Evolutionary conservation across 345 rosid species (phyloP).

Genomic region (Erodium maritimum): DNA sequence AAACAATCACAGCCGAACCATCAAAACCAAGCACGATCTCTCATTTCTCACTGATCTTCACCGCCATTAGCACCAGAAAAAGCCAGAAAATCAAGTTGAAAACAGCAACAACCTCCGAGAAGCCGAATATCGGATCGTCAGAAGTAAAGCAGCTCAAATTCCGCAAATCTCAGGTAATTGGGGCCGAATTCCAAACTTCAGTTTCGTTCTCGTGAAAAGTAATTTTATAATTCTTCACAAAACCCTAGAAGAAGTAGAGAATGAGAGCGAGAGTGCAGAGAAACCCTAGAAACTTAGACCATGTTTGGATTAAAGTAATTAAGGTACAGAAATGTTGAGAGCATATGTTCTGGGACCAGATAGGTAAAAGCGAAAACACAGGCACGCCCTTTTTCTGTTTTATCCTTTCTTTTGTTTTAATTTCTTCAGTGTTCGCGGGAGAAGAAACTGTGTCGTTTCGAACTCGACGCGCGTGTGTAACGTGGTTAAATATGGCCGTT

Average conservation of each 20-base stretch:
- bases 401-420: no score
- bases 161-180: conserved; percentile 1
- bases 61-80: conserved; percentile 2
- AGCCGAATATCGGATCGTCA: conserved; percentile 3
- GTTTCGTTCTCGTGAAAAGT: not conserved
- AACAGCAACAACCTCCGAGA: not conserved
- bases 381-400: not conserved
- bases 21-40: conserved; percentile 24
- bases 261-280: conserved; percentile 2
- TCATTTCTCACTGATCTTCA: conserved; percentile 10
- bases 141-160: not conserved
- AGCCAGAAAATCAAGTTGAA: conserved; percentile 2
- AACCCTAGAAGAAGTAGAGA: conserved; percentile 15
- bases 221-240: not conserved
- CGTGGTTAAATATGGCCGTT: not conserved
- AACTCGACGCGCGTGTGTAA: not conserved
- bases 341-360: no score
- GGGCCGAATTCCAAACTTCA: not conserved
- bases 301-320: not conserved
- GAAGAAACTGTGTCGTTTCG: not conserved
- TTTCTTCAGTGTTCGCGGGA: not conserved
- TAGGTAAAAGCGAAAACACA: not conserved
- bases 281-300: conserved; percentile 7
- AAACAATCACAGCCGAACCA: conserved; percentile 1
- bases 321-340: not conserved